A percentile compares a stretch with the other conserved stretches of the same genome.
phyloP scores from a whole-genome alignment of 116 monocot genomes.

The Iris pallida region DNA sequence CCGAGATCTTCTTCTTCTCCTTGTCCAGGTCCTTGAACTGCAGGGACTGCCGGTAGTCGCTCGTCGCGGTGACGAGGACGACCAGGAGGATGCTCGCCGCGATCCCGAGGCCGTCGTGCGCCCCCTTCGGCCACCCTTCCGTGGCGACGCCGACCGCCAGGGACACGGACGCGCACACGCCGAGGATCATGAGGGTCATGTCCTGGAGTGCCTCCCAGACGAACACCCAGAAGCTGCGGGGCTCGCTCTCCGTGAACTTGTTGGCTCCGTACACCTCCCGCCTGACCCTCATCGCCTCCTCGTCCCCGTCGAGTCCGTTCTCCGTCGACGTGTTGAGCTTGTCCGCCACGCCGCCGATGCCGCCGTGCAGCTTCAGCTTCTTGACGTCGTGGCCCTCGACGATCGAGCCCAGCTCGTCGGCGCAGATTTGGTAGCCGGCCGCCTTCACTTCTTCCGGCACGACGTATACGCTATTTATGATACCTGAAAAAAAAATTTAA shows the following conservation, averaged over 20 bases:
- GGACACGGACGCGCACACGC: constrained; percentile 37
- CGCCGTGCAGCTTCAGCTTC: constrained; percentile 37
- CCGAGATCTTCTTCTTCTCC: constrained; percentile 66
- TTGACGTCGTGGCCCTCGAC: constrained; percentile 44
- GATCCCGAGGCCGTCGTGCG: constrained; percentile 59
- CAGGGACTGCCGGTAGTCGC: constrained; percentile 60
- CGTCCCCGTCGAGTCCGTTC: constrained; percentile 25
- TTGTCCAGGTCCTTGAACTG: constrained; percentile 71
- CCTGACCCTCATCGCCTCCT: constrained; percentile 18
- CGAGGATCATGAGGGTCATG: constrained; percentile 45
- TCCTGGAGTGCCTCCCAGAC: constrained; percentile 51
- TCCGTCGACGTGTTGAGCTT: constrained; percentile 37
- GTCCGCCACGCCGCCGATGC: constrained; percentile 32
- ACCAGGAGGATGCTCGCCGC: constrained; percentile 44
- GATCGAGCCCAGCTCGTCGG: constrained; percentile 43
- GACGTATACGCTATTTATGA: constrained; percentile 28
- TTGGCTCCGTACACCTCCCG: constrained; percentile 45
- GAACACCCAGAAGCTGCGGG: constrained; percentile 37
- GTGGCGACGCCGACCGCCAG: constrained; percentile 37
- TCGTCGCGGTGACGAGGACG: constrained; percentile 57
- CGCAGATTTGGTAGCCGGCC: constrained; percentile 46
- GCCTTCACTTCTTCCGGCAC: constrained; percentile 45
- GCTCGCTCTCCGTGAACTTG: constrained; percentile 31
- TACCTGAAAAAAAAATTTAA: constrained; percentile 8
- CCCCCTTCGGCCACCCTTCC: constrained; percentile 59